These are phyloP conservation scores for Candida yuanshanica DNA, from an alignment of 805 yeast genomes.

Conservation along the genomic window DNA sequence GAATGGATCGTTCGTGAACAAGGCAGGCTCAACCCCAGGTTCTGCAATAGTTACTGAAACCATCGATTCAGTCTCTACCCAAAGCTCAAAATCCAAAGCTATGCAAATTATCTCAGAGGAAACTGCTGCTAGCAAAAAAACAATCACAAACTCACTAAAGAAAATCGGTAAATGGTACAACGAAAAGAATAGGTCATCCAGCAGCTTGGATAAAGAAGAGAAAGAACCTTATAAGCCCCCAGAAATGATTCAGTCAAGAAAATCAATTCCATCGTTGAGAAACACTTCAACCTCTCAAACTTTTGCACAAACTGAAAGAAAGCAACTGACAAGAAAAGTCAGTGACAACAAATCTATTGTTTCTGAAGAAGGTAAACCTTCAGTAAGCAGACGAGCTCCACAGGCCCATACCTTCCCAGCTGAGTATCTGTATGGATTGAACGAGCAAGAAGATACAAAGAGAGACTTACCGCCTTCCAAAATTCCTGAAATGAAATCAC, in stretches of 20 bases:
- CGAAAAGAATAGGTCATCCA: constrained; percentile 33
- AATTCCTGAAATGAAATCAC: constrained; percentile 20
- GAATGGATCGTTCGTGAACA: constrained; percentile 23
- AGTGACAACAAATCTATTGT: constrained; percentile 8
- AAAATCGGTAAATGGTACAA: constrained; percentile 69
- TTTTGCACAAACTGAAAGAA: background rate
- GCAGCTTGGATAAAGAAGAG: background rate
- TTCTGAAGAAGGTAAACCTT: constrained; percentile 1
- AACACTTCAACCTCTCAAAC: constrained; percentile 4
- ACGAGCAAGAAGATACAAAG: constrained; percentile 8
- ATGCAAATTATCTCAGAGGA: constrained; percentile 23
- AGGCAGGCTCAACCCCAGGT: constrained; percentile 2
- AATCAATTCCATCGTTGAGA: constrained; percentile 28
- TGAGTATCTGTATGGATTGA: constrained; percentile 19
- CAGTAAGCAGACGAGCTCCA: constrained; percentile 17
- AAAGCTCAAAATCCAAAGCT: constrained; percentile 8
- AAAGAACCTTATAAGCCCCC: constrained; percentile 39
- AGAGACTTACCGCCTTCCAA: constrained; percentile 17
- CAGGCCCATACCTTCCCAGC: constrained; percentile 24
- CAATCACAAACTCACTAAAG: constrained; percentile 41
- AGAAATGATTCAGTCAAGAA: constrained; percentile 61
- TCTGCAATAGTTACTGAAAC: constrained; percentile 6
- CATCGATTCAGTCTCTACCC: constrained; percentile 13
- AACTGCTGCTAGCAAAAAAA: constrained; percentile 29
- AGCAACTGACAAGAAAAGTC: constrained; percentile 3